phyloP scores from a whole-genome alignment of 208 protist genomes.

The Naegleria fowleri region DNA sequence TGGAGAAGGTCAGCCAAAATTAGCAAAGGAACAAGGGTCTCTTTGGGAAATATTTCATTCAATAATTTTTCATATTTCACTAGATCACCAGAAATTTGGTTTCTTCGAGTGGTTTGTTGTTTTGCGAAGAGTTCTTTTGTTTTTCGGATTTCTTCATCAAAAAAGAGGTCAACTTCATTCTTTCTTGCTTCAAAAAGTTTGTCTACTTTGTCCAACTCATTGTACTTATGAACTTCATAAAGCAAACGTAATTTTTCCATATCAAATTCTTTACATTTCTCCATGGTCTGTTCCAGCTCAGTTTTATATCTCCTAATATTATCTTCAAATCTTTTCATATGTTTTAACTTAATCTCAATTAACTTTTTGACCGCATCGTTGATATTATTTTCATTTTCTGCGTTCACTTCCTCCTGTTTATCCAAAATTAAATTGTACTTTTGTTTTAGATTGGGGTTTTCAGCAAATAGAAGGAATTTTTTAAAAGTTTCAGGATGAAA shows the following conservation, averaged over 20 bases:
- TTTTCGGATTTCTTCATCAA: background rate
- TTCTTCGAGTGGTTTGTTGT: background rate
- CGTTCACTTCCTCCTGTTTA: background rate
- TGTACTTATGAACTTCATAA: constrained; percentile 20
- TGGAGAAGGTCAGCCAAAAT: background rate
- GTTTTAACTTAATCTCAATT: background rate
- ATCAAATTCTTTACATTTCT: constrained; percentile 23
- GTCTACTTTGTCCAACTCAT: background rate
- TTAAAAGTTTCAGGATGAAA: background rate
- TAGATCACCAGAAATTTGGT: background rate
- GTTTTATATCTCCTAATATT: background rate
- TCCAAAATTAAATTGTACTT: background rate
- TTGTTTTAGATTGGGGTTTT: background rate
- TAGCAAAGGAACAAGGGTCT: background rate
- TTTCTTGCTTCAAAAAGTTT: background rate
- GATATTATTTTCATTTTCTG: constrained; percentile 9
- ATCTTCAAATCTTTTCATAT: background rate
- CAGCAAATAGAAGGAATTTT: background rate
- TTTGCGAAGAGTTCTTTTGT: background rate
- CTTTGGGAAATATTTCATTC: background rate
- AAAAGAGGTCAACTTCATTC: background rate
- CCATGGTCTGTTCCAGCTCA: background rate
- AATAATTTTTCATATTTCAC: background rate
- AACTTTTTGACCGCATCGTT: background rate
- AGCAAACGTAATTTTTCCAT: background rate